Base-by-base conservation (phyloP, 441 rosid genomes). In the Euphorbia celastroides region DNA sequence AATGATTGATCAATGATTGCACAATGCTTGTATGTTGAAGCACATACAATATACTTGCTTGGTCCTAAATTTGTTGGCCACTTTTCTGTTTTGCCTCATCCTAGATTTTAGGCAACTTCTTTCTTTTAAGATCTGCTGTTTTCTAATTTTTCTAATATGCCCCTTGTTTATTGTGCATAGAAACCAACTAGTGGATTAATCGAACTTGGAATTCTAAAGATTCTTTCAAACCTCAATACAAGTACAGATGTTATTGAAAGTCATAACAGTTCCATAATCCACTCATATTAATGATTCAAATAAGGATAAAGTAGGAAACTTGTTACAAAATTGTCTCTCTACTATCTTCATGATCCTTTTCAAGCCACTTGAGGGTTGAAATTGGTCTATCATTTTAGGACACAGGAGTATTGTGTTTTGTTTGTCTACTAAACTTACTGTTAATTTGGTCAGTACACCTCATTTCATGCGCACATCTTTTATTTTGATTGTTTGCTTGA, bases 401-500 rank as follows among this genome's bases (percentile, higher is more conserved):
- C 16, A 3, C 13, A 38, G 50, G 17, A 14, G n/a, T 44, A 44
- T 1, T 31, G 16, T 19, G 1, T 19, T 14, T 20, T 5, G 23
- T 9, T n/a, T 61, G 31, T 61, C n/a, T 23, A 23, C 42, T 38
- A 32, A 52, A 31, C n/a, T 30, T 42, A 20, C 50, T 27, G 16
- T 12, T 44, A 30, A 22, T 57, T 55, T 57, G 16, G 48, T 70
- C 31, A 26, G 8, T 46, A 48, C 11, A 17, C 5, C 2, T 61
- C 38, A 17, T 50, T 17, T 10, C 17, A 60, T 52, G 44, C 34
- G 3, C 36, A 26, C 30, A 5, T 2, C n/a, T 44, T 13, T 44
- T 54, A 57, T 72, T 44, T 62, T 16, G 50, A 67, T 34, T 10
- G 62, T 65, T 60, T 55, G 54, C 38, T n/a, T 60, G 20, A n/a